Conservation (phyloP, 2,329 filamentous ascomycete genomes). For the Incumbomyces lentus region DNA sequence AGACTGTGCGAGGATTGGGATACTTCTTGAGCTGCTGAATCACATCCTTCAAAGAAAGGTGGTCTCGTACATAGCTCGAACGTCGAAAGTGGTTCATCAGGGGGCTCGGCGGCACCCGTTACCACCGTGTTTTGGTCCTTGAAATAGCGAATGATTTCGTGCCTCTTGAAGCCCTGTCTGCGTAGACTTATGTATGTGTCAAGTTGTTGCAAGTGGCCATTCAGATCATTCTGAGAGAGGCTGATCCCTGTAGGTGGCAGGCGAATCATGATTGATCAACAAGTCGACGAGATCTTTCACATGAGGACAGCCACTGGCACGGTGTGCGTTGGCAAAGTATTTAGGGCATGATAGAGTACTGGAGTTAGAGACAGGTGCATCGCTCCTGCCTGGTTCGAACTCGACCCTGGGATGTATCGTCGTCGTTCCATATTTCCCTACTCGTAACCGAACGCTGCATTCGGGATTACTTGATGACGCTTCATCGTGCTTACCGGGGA, state of each 20-base stretch:
- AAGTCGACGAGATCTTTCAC: too few species aligned
- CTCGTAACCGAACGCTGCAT: too few species aligned
- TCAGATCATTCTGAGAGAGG: slow-evolving; percentile 26
- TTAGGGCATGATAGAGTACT: too few species aligned
- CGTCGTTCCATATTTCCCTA: too few species aligned
- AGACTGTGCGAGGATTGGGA: too few species aligned
- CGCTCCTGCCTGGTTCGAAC: too few species aligned
- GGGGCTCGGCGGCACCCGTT: not conserved
- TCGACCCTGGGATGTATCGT: too few species aligned
- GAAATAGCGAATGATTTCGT: slow-evolving; percentile 18
- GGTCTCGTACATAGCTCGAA: slow-evolving; percentile 9
- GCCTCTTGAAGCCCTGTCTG: slow-evolving; percentile 19
- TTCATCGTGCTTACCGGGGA: too few species aligned
- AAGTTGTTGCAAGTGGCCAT: slow-evolving; percentile 23
- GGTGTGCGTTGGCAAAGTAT: too few species aligned
- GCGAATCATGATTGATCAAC: slow-evolving; percentile 25
- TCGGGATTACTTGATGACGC: too few species aligned
- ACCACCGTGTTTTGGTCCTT: slow-evolving; percentile 9
- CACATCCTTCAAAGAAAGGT: not conserved
- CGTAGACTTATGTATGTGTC: slow-evolving; percentile 17
- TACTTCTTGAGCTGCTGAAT: not conserved
- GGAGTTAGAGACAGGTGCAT: too few species aligned
- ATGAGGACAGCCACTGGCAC: too few species aligned
- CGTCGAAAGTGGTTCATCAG: slow-evolving; percentile 8
- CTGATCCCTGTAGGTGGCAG: slow-evolving; percentile 25